Conservation (phyloP, 768 basidiomycete species). For the Russula virescens region DNA sequence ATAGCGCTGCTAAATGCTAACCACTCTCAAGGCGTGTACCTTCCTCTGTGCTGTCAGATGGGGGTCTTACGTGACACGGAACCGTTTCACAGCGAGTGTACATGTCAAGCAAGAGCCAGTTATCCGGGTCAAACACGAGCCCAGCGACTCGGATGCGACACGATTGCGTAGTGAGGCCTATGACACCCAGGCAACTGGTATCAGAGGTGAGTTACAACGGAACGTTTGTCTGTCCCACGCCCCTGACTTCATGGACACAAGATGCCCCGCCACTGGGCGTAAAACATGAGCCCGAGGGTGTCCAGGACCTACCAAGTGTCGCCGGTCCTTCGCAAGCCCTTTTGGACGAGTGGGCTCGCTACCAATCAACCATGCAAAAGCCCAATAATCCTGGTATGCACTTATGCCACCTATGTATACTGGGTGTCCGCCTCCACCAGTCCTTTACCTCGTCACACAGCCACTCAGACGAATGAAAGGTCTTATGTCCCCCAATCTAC, state of each 20-base stretch:
- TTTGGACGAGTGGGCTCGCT: conserved; percentile 9
- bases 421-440: not conserved
- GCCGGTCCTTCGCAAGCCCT: not conserved
- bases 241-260: conserved; percentile 1
- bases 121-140: not conserved
- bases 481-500: not conserved
- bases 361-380: not conserved
- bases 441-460: not conserved
- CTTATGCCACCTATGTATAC: not conserved
- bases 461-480: not conserved
- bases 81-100: not conserved
- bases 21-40: not conserved
- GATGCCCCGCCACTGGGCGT: not conserved
- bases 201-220: not conserved
- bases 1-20: conserved; percentile 8
- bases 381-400: not conserved
- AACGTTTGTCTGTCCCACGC: not conserved
- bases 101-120: conserved; percentile 11
- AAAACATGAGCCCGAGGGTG: conserved; percentile 8
- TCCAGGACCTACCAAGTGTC: not conserved
- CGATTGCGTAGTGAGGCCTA: not conserved
- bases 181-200: not conserved
- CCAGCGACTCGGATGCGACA: not conserved
- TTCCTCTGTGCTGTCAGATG: not conserved
- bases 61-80: not conserved